A percentile compares a stretch with the other conserved stretches of the same genome.
phyloP scores from a whole-genome alignment of 129 eudicot species.

The Flaveria robusta region DNA sequence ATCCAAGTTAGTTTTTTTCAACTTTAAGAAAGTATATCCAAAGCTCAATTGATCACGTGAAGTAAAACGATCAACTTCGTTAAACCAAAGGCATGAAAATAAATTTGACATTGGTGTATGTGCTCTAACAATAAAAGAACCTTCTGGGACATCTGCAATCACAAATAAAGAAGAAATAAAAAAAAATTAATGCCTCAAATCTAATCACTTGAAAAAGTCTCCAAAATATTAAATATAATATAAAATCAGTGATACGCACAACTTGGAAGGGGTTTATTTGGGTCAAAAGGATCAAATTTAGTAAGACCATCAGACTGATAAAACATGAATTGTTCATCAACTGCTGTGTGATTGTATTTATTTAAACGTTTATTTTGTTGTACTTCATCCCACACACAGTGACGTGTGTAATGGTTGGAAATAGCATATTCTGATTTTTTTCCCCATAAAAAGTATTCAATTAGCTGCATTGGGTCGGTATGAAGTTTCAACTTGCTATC shows the following conservation, averaged over 20 bases:
- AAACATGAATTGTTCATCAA: slow-evolving; percentile 77
- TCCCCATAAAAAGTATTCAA: slow-evolving; percentile 86
- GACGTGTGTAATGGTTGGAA: slow-evolving; percentile 86
- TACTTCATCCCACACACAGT: slow-evolving; percentile 96
- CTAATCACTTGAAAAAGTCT: neutral
- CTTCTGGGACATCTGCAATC: slow-evolving; percentile 86
- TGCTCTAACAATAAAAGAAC: slow-evolving; percentile 82
- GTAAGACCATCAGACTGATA: slow-evolving; percentile 88
- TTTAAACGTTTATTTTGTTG: slow-evolving; percentile 89
- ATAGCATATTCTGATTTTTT: slow-evolving; percentile 73
- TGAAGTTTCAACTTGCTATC: slow-evolving; percentile 88
- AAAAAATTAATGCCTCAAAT: slow-evolving; percentile 1
- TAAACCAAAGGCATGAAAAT: slow-evolving; percentile 95
- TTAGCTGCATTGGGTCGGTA: slow-evolving; percentile 76
- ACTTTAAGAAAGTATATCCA: slow-evolving; percentile 77
- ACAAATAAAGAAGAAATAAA: neutral
- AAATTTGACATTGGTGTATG: slow-evolving; percentile 89
- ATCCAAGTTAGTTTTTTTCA: slow-evolving; percentile 64
- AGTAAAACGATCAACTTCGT: slow-evolving; percentile 89
- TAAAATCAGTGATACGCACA: slow-evolving; percentile 60
- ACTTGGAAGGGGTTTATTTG: slow-evolving; percentile 73
- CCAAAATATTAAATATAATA: slow-evolving; percentile 25
- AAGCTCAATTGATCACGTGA: slow-evolving; percentile 96
- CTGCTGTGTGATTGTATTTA: slow-evolving; percentile 86
- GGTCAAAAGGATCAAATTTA: slow-evolving; percentile 76